phyloP scores from a whole-genome alignment of 2,329 filamentous ascomycete genomes.

The Pyricularia pennisetigena region DNA sequence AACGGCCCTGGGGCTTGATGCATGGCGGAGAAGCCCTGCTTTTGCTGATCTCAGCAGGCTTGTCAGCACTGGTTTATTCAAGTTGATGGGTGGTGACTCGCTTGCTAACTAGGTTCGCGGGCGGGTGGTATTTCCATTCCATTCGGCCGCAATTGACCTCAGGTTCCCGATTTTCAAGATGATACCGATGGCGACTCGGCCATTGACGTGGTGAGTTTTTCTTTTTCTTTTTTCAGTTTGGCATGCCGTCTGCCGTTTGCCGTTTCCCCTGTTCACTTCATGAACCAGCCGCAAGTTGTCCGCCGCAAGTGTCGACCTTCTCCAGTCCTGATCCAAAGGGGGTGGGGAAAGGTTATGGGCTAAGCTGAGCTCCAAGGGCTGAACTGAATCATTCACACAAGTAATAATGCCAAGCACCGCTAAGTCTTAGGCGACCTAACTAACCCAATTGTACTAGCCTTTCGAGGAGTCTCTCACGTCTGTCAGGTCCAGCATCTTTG shows the following conservation, averaged over 20 bases:
- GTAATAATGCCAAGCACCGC: neutral
- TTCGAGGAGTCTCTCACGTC: conserved; percentile 12
- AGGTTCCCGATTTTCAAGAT: conserved; percentile 5
- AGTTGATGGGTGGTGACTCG: neutral
- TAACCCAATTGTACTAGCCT: conserved; percentile 6
- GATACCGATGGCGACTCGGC: conserved; percentile 7
- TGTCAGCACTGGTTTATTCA: neutral
- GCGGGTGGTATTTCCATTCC: neutral
- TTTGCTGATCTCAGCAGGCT: neutral
- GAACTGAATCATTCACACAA: neutral
- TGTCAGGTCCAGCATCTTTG: conserved; percentile 13
- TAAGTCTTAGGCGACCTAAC: neutral
- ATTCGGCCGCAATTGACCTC: neutral
- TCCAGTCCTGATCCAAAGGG: neutral
- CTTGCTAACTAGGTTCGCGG: neutral
- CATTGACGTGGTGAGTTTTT: conserved; percentile 7
- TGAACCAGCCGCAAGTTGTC: neutral
- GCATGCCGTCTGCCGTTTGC: neutral
- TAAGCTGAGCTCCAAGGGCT: neutral
- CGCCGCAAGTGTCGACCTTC: neutral
- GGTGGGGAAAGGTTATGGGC: neutral
- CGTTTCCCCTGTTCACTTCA: neutral
- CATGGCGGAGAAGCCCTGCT: neutral
- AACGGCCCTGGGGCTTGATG: neutral
- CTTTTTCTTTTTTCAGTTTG: too few relatives aligned